Conservation (phyloP, 208 protist genomes). For the Trypanosoma lewisi region DNA sequence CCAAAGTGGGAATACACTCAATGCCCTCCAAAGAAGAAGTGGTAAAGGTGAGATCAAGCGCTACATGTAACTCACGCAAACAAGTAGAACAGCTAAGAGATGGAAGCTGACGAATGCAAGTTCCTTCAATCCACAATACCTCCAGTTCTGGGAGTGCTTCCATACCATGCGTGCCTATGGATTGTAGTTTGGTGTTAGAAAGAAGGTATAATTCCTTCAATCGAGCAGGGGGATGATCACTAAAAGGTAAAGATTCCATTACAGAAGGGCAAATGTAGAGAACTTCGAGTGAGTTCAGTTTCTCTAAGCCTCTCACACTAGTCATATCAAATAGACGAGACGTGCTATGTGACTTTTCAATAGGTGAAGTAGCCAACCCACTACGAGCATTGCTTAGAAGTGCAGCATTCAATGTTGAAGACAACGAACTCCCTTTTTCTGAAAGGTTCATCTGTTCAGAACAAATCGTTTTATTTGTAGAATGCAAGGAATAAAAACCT, state of each 20-base stretch:
- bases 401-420: not conserved
- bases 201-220: slow-evolving; percentile 32
- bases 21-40: slow-evolving; percentile 37
- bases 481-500: not conserved
- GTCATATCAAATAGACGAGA: not conserved
- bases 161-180: not conserved
- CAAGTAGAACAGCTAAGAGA: slow-evolving; percentile 1
- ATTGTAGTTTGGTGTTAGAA: slow-evolving; percentile 4
- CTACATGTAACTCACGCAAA: slow-evolving; percentile 55
- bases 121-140: slow-evolving; percentile 56
- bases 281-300: slow-evolving; percentile 5
- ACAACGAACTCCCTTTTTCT: not conserved
- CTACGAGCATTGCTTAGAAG: not conserved
- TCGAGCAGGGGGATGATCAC: not conserved
- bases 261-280: slow-evolving; percentile 11
- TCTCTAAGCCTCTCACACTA: not conserved
- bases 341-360: not conserved
- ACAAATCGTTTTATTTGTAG: not conserved
- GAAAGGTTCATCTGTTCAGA: not conserved
- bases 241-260: slow-evolving; percentile 1
- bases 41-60: slow-evolving; percentile 37
- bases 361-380: not conserved
- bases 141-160: slow-evolving; percentile 31
- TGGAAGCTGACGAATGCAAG: slow-evolving; percentile 29
- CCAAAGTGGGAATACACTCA: slow-evolving; percentile 38